Conservation (phyloP, 306 rosid genomes). For the cucumber (Cucumis sativus) region Cucumber_9930_V3 NC_026658.2:1630001-1630500, state of each 20-base stretch:
- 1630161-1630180: neutral
- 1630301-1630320: too few species aligned
- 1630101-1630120: slow-evolving; percentile 44
- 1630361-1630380: too few species aligned
- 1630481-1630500: too few species aligned
- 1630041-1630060: slow-evolving; percentile 49
- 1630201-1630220: neutral
- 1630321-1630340: too few species aligned
- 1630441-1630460: neutral
- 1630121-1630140: slow-evolving; percentile 6
- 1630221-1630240: neutral
- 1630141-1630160: neutral
- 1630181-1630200: neutral
- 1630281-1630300: too few species aligned
- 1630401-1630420: neutral
- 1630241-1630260: neutral
- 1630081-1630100: slow-evolving; percentile 35
- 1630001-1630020: slow-evolving; percentile 40
- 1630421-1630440: neutral
- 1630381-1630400: too few species aligned
- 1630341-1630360: too few species aligned
- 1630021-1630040: slow-evolving; percentile 43
- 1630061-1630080: slow-evolving; percentile 28
- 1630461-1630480: too few species aligned
- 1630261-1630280: neutral